A percentile compares a stretch with the other conserved stretches of the same genome.
phyloP scores from a whole-genome alignment of 352 stramenopile species.

The Phytophthora pluvialis region DNA sequence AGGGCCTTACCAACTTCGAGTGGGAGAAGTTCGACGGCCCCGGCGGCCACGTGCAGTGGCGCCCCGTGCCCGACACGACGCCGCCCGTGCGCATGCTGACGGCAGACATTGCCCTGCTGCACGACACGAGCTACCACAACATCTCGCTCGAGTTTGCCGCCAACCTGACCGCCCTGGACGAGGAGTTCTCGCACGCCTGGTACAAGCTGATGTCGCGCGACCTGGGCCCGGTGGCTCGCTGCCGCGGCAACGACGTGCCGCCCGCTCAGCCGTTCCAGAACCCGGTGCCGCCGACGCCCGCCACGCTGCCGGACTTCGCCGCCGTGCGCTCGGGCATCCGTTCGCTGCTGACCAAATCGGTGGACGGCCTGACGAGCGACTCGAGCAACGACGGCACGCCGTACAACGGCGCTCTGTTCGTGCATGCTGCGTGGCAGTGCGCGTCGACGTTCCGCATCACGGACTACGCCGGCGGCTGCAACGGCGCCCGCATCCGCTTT shows the following conservation, averaged over 20 bases:
- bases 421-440: slow-evolving; percentile 89
- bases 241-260: slow-evolving; percentile 46
- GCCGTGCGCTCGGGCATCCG: slow-evolving; percentile 40
- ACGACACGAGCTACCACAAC: slow-evolving; percentile 68
- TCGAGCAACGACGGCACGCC: slow-evolving; percentile 34
- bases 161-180: slow-evolving; percentile 64
- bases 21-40: slow-evolving; percentile 86
- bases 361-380: slow-evolving; percentile 40
- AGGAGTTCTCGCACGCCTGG: slow-evolving; percentile 80
- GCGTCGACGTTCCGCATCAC: slow-evolving; percentile 87
- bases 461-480: slow-evolving; percentile 80
- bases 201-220: slow-evolving; percentile 68
- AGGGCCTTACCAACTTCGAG: slow-evolving; percentile 71
- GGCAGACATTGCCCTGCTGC: slow-evolving; percentile 76
- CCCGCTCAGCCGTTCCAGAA: slow-evolving; percentile 60
- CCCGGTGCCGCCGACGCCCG: slow-evolving; percentile 44
- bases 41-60: slow-evolving; percentile 75
- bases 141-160: slow-evolving; percentile 74
- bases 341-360: slow-evolving; percentile 30
- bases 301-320: slow-evolving; percentile 38
- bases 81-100: slow-evolving; percentile 86
- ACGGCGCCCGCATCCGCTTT: slow-evolving; percentile 89
- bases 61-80: slow-evolving; percentile 52
- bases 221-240: slow-evolving; percentile 55
- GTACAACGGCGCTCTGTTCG: slow-evolving; percentile 50